Evolutionary conservation across 2,329 filamentous ascomycete species (phyloP).

Genomic region (Tricladium varicosporioides): DNA sequence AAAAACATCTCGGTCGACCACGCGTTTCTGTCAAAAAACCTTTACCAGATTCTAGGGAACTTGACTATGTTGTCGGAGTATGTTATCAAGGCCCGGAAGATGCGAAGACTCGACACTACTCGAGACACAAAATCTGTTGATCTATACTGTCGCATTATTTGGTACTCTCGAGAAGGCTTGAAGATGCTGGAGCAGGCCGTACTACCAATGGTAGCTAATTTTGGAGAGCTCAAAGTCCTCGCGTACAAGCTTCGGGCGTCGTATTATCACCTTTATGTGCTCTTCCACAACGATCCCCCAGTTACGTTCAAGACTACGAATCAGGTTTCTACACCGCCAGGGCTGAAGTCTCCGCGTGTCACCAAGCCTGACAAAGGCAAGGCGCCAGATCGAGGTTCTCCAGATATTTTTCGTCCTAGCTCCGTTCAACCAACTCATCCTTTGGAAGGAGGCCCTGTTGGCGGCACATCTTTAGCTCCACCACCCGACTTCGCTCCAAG

Average conservation of each 20-base stretch:
- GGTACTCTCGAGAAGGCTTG: conserved; percentile 89
- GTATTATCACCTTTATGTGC: conserved; percentile 94
- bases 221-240: conserved; percentile 82
- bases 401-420: conserved; percentile 26
- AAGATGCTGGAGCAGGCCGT: conserved; percentile 86
- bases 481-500: conserved; percentile 52
- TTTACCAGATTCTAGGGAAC: conserved; percentile 89
- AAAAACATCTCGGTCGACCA: conserved; percentile 75
- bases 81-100: conserved; percentile 77
- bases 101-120: conserved; percentile 78
- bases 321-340: conserved; percentile 40
- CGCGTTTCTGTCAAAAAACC: conserved; percentile 73
- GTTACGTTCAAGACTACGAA: conserved; percentile 41
- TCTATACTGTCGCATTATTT: conserved; percentile 88
- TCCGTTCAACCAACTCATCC: conserved; percentile 35
- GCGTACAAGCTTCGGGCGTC: conserved; percentile 89
- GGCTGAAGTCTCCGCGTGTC: conserved; percentile 29
- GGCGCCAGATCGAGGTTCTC: conserved; percentile 24
- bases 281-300: conserved; percentile 89
- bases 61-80: conserved; percentile 85
- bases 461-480: conserved; percentile 38
- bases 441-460: conserved; percentile 45
- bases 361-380: conserved; percentile 33
- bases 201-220: conserved; percentile 76
- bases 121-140: conserved; percentile 76